phyloP scores from a whole-genome alignment of 1,139 yeast species.

The Yamadazyma atmosphaerica region DNA sequence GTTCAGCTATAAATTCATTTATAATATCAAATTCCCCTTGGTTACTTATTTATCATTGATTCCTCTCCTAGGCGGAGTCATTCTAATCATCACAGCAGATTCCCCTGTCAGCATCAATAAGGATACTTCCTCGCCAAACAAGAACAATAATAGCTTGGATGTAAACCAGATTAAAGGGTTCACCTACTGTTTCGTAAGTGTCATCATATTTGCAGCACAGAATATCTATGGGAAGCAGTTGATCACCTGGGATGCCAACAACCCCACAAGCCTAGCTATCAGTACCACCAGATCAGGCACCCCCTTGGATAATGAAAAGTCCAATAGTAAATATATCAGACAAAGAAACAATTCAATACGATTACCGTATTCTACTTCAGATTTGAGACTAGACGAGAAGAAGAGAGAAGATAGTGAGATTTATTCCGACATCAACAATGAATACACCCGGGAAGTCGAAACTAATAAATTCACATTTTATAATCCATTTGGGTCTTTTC shows the following conservation, averaged over 20 bases:
- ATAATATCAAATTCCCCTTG: conserved; percentile 32
- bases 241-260: conserved; percentile 34
- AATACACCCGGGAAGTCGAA: conserved; percentile 19
- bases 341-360: conserved; percentile 27
- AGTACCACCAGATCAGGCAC: conserved; percentile 22
- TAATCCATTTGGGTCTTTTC: conserved; percentile 25
- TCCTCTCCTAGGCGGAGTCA: conserved; percentile 40
- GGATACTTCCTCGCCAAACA: conserved; percentile 9
- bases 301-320: conserved; percentile 10
- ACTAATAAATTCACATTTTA: conserved; percentile 18
- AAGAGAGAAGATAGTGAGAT: conserved; percentile 12
- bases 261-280: conserved; percentile 31
- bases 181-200: conserved; percentile 29
- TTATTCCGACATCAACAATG: conserved; percentile 1
- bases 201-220: conserved; percentile 40
- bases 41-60: conserved; percentile 37
- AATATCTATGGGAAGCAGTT: conserved; percentile 44
- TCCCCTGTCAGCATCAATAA: conserved; percentile 5
- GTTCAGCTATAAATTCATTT: conserved; percentile 33
- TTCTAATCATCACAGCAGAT: conserved; percentile 35
- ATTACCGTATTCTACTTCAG: conserved; percentile 38
- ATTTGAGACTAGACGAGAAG: conserved; percentile 29
- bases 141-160: conserved; percentile 18
- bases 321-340: conserved; percentile 17
- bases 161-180: conserved; percentile 29